Evolutionary conservation across 2,329 filamentous ascomycete genomes (phyloP), one percentile per base, ranked within the genome.

Genomic region (Blastomyces parvus): DNA sequence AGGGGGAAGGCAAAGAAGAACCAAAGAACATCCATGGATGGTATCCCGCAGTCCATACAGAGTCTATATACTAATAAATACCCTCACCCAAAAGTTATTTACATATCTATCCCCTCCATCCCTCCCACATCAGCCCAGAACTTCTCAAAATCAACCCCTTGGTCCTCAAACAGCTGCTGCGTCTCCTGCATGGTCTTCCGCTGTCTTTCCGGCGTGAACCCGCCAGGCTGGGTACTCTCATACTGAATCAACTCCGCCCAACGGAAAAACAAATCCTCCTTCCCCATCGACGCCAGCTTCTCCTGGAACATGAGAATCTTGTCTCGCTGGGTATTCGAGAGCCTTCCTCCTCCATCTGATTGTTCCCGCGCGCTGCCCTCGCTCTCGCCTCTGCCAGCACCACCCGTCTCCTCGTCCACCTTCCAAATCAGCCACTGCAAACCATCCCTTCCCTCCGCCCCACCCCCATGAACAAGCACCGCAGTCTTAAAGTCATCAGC

Each of bases 171-270:
- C 72, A 94, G 79, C 48, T 85, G 83, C 70, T 88, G 85, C 59
- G 92, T 89, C 76, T 91, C 87, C 66, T 84, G 78, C 64, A 90
- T 90, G 0, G 89, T 87, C 53, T 81, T 83, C 63, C 84, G 80
- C 76, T 96, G 91, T 70, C 86, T 83, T 72, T 91, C 88, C 0
- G 82, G 78, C 1, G 87, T 89, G 71, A 96, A 95, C 0, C 89
- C 90, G 22, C 88, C 90, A 0, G 91, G 89, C 68, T 84, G 83
- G 44, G 86, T 88, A 52, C 89, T 88, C 77, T 96, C 91, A 70
- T 86, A 95, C 77, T 97, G 91, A 59, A 97, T 86, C 71, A 95
- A 83, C 78, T 97, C 92, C 59, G 96, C 89, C 91, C 91, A 96
- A 62, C 88, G 85, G 78, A 89, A 96, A 78, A 97, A 97, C 61